These are phyloP conservation scores for Pichia inconspicua DNA, from an alignment of 1,139 yeast genomes.

Conservation along the genomic window DNA sequence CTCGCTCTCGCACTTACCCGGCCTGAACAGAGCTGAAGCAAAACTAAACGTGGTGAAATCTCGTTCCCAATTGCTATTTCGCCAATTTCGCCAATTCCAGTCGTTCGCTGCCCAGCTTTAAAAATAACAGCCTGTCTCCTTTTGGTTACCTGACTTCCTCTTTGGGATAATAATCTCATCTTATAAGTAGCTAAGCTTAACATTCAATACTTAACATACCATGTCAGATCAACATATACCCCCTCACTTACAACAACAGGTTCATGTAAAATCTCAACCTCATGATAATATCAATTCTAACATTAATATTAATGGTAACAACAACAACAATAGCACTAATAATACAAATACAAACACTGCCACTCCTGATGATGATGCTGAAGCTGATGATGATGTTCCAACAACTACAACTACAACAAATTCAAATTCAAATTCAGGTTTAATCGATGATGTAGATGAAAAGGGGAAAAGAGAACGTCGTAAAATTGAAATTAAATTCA, in stretches of 20 bases:
- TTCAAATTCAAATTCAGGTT: too few relatives aligned
- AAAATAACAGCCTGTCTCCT: neutral
- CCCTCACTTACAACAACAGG: neutral
- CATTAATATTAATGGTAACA: too few relatives aligned
- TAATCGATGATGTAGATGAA: neutral
- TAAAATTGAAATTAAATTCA: conserved; percentile 93
- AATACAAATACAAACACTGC: neutral
- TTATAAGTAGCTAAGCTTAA: neutral
- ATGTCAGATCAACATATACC: neutral
- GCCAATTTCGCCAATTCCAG: too few relatives aligned
- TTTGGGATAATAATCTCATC: neutral
- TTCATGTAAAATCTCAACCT: neutral
- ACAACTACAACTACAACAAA: neutral
- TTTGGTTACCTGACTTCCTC: neutral
- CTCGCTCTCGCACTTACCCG: too few relatives aligned
- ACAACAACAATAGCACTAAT: neutral
- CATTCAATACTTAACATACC: neutral
- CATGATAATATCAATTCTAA: neutral
- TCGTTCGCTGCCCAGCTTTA: too few relatives aligned
- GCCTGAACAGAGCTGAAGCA: too few relatives aligned
- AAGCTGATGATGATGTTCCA: neutral
- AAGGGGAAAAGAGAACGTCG: conserved; percentile 65
- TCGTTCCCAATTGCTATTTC: too few relatives aligned
- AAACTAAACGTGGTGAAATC: too few relatives aligned
- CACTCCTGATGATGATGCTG: neutral